phyloP scores from a whole-genome alignment of 441 rosid species.

The Dalechampia spathulata region DNA sequence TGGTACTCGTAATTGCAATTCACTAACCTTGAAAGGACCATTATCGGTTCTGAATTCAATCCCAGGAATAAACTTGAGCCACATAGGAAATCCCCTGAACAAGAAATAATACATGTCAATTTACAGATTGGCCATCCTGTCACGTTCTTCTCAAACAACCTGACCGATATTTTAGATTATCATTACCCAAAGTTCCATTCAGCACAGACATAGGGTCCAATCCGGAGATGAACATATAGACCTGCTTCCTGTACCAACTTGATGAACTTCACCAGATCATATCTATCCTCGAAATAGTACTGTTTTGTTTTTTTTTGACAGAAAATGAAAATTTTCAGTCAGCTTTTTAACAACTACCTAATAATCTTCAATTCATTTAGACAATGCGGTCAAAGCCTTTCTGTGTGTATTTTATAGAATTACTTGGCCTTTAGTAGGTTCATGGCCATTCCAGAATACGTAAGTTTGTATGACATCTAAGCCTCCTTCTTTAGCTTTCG shows the following conservation, averaged over 20 bases:
- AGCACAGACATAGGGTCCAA: slow-evolving; percentile 76
- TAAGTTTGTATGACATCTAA: slow-evolving; percentile 81
- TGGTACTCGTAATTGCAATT: no score
- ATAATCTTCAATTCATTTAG: not conserved
- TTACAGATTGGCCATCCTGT: not conserved
- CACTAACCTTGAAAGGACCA: slow-evolving; percentile 77
- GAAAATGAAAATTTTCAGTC: not conserved
- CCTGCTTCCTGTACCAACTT: slow-evolving; percentile 66
- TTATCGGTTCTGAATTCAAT: slow-evolving; percentile 66
- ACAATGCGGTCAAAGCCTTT: not conserved
- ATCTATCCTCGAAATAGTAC: slow-evolving; percentile 72
- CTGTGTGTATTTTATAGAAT: not conserved
- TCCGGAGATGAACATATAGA: slow-evolving; percentile 61
- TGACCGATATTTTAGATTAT: no score
- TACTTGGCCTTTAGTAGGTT: slow-evolving; percentile 65
- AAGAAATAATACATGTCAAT: not conserved
- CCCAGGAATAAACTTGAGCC: slow-evolving; percentile 73
- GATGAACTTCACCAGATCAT: slow-evolving; percentile 56
- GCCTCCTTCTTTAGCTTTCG: slow-evolving; percentile 79
- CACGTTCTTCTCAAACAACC: not conserved
- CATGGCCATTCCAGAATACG: slow-evolving; percentile 84
- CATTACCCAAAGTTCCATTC: slow-evolving; percentile 83
- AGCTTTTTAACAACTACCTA: not conserved
- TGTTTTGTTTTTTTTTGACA: no score
- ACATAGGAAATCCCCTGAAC: slow-evolving; percentile 73